phyloP scores from a whole-genome alignment of 257 asterid genomes.

The Rubia yunnanensis region DNA sequence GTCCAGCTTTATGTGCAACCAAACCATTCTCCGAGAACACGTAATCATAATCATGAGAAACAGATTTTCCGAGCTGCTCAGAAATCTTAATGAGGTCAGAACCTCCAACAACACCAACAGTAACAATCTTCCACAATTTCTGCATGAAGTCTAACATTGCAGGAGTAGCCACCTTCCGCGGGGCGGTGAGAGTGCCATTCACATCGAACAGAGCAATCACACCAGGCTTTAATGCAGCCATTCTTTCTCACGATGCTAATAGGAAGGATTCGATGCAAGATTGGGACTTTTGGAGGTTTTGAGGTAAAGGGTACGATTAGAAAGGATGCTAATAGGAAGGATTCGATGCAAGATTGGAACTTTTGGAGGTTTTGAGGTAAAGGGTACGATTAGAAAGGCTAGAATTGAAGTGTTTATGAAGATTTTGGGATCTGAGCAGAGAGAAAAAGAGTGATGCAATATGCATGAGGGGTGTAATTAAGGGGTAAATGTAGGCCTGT shows the following conservation, averaged over 20 bases:
- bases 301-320: not conserved
- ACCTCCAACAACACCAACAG: slow-evolving; percentile 96
- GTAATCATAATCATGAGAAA: slow-evolving; percentile 64
- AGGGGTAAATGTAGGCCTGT: too few species aligned
- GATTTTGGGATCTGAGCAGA: not conserved
- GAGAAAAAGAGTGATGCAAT: not conserved
- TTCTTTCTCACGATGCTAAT: too few species aligned
- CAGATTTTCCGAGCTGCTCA: slow-evolving; percentile 85
- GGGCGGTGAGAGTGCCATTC: slow-evolving; percentile 96
- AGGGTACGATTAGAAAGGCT: not conserved
- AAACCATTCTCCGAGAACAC: slow-evolving; percentile 93
- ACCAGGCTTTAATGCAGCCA: slow-evolving; percentile 63
- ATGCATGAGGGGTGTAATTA: too few species aligned
- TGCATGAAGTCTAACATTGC: slow-evolving; percentile 71
- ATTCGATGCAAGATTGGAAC: not conserved
- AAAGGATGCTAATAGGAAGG: not conserved
- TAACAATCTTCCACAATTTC: slow-evolving; percentile 72
- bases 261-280: too few species aligned
- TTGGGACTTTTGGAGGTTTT: not conserved
- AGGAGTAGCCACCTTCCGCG: slow-evolving; percentile 76
- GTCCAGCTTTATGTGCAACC: slow-evolving; percentile 75
- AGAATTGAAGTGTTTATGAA: not conserved
- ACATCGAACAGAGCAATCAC: slow-evolving; percentile 87
- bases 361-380: not conserved
- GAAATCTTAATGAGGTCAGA: slow-evolving; percentile 94